Percentiles rank a stretch among this genome's conserved stretches.
phyloP scores from a whole-genome alignment of 495 filamentous ascomycete species.

The Chaetomium fimeti region DNA sequence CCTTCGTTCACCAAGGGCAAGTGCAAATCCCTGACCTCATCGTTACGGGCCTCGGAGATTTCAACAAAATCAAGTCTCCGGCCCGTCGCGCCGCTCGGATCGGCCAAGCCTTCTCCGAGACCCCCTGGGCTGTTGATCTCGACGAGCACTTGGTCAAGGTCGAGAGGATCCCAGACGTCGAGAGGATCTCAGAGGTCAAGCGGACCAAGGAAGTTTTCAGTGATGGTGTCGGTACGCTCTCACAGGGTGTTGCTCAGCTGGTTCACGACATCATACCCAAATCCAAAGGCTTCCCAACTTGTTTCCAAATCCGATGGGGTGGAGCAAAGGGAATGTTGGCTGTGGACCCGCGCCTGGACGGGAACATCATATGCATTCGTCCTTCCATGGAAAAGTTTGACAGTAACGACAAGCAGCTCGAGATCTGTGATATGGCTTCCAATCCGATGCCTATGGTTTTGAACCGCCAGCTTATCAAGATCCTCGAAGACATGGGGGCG shows the following conservation, averaged over 20 bases:
- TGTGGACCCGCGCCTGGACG: constrained; percentile 58
- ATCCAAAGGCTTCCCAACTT: constrained; percentile 52
- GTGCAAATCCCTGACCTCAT: constrained; percentile 50
- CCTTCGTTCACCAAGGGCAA: constrained; percentile 54
- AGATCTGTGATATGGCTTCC: constrained; percentile 69
- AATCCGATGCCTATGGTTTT: constrained; percentile 66
- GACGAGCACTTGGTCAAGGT: constrained; percentile 37
- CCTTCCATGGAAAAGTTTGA: constrained; percentile 77
- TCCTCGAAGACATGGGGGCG: constrained; percentile 70
- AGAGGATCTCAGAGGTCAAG: constrained; percentile 45
- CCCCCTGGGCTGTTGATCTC: constrained; percentile 53
- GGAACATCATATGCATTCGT: constrained; percentile 57
- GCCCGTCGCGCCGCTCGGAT: constrained; percentile 79
- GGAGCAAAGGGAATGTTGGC: constrained; percentile 74
- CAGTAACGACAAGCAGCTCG: constrained; percentile 57
- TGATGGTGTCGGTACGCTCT: constrained; percentile 77
- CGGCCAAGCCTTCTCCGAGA: constrained; percentile 81
- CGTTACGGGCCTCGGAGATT: constrained; percentile 64
- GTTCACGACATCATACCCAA: constrained; percentile 50
- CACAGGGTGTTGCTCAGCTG: constrained; percentile 50
- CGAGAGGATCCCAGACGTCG: constrained; percentile 44
- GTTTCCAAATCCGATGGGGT: constrained; percentile 68
- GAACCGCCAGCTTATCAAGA: constrained; percentile 77
- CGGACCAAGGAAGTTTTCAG: constrained; percentile 60
- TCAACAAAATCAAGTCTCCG: constrained; percentile 60